A percentile compares a stretch with the other conserved stretches of the same genome.
These are phyloP conservation scores for Thamnidium elegans DNA, from an alignment of 192 early-diverging fungal species.

Conservation along the genomic window DNA sequence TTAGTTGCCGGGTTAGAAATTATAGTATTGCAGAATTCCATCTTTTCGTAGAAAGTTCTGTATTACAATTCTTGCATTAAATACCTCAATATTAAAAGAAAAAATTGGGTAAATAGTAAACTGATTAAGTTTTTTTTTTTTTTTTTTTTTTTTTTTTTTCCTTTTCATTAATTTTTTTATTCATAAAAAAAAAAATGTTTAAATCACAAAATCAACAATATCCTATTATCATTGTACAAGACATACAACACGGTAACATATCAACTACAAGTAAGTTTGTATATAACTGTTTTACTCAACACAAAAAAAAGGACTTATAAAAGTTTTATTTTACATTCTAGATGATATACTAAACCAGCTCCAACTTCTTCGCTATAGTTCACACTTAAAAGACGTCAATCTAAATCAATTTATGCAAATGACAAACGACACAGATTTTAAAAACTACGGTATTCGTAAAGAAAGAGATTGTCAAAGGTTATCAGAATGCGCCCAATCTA, in stretches of 20 bases:
- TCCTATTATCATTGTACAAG: slow-evolving; percentile 12
- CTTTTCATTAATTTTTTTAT: neutral
- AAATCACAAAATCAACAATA: neutral
- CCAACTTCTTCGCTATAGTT: neutral
- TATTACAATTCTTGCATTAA: neutral
- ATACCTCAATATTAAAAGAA: neutral
- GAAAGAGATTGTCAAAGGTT: neutral
- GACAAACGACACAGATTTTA: slow-evolving; percentile 5
- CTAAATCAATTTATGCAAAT: slow-evolving; percentile 17
- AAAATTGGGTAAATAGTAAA: too few relatives aligned
- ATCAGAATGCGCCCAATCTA: neutral
- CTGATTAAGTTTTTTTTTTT: neutral
- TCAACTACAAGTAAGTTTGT: neutral
- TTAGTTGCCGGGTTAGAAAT: neutral
- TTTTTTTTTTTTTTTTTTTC: neutral
- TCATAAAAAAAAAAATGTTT: too few relatives aligned
- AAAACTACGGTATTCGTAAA: slow-evolving; percentile 1
- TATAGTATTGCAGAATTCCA: neutral
- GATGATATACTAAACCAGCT: slow-evolving; percentile 9
- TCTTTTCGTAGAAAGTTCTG: neutral
- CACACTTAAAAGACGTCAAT: slow-evolving; percentile 2
- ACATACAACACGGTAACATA: neutral
- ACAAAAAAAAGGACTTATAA: neutral
- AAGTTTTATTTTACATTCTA: too few relatives aligned
- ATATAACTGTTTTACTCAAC: neutral